Conservation (phyloP, 2,329 filamentous ascomycete genomes). For the Microcyclospora pomicola region DNA sequence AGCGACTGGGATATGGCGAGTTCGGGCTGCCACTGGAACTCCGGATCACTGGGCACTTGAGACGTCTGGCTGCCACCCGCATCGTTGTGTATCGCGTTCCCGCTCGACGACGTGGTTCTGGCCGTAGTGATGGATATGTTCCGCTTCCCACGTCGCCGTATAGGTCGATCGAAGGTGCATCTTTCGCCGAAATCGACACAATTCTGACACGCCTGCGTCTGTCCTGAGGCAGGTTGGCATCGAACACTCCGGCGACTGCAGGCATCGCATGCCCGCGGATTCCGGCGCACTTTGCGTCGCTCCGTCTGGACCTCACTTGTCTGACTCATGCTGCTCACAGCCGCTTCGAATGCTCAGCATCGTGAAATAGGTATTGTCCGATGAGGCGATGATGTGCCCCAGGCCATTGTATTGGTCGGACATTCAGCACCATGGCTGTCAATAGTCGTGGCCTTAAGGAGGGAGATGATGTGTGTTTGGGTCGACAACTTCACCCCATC, state of each 20-base stretch:
- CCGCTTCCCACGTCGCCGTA: not conserved
- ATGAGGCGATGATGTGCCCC: too few species aligned
- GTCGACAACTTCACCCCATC: too few species aligned
- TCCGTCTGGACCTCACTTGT: not conserved
- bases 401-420: not conserved
- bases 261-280: not conserved
- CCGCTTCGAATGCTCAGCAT: too few species aligned
- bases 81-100: not conserved
- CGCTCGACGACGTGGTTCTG: not conserved
- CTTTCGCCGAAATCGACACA: constrained; percentile 30
- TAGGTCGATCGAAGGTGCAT: constrained; percentile 30
- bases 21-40: not conserved
- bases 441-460: too few species aligned
- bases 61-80: too few species aligned
- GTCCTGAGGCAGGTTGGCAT: constrained; percentile 6
- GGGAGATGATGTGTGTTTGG: too few species aligned
- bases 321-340: not conserved
- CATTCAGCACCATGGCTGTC: too few species aligned
- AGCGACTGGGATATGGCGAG: not conserved
- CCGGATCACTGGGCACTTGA: not conserved
- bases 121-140: not conserved
- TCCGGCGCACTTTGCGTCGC: constrained; percentile 1
- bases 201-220: constrained; percentile 27
- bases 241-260: not conserved
- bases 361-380: too few species aligned